phyloP scores from a whole-genome alignment of 108 stramenopile genomes.

The Thalassiosira profunda region DNA sequence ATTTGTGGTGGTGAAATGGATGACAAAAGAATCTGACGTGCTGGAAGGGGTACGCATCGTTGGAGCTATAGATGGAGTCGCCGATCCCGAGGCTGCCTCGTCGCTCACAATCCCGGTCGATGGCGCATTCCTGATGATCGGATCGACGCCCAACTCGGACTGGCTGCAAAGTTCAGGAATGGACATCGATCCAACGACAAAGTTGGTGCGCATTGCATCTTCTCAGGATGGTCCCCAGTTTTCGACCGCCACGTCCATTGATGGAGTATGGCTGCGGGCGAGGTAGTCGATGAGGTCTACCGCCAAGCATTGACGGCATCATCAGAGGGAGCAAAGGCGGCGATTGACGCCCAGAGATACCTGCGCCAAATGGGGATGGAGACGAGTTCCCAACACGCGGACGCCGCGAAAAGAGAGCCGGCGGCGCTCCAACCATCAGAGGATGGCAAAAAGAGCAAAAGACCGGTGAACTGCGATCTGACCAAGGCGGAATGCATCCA shows the following conservation, averaged over 20 bases:
- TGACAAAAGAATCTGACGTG: constrained; percentile 9
- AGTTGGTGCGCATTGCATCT: constrained; percentile 6
- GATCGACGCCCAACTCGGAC: constrained; percentile 32
- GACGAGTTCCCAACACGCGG: neutral
- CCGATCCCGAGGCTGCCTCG: constrained; percentile 14
- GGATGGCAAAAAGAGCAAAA: no score
- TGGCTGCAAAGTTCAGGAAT: constrained; percentile 22
- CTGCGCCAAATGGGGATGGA: constrained; percentile 21
- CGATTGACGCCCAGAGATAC: constrained; percentile 74
- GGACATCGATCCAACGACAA: neutral
- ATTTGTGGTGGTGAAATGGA: constrained; percentile 29
- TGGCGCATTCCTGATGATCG: constrained; percentile 48
- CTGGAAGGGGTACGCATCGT: constrained; percentile 19
- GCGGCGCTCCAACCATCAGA: neutral
- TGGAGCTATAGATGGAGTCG: constrained; percentile 19
- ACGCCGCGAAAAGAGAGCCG: neutral
- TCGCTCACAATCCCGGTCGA: constrained; percentile 21
- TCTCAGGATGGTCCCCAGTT: neutral
- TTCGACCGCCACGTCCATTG: constrained; percentile 50
- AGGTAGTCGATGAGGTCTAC: constrained; percentile 63
- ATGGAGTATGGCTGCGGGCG: constrained; percentile 76
- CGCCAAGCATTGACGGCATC: constrained; percentile 72
- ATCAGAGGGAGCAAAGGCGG: constrained; percentile 70
- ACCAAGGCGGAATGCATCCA: constrained; percentile 49
- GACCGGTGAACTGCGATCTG: constrained; percentile 51